Conservation (phyloP, 257 asterid species). For the Marsdenia floribunda region DNA sequence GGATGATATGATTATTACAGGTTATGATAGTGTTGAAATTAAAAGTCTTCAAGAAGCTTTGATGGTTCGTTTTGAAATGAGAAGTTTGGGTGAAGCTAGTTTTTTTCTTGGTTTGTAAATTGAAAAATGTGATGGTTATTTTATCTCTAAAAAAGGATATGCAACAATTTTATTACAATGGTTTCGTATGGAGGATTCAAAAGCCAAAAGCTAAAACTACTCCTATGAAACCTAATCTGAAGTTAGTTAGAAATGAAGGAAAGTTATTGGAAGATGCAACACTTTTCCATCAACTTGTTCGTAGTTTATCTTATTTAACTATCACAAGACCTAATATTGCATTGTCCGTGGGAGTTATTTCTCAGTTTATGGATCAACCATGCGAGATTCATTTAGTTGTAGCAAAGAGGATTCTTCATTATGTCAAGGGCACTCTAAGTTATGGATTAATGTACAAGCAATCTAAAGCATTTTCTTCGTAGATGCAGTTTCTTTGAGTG, state of each 20-base stretch:
- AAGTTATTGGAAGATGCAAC: slow-evolving; percentile 3
- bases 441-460: neutral
- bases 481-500: too few species aligned
- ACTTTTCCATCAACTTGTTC: slow-evolving; percentile 13
- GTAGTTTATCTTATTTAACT: slow-evolving; percentile 6
- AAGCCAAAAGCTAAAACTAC: slow-evolving; percentile 12
- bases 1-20: neutral
- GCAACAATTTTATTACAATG: neutral
- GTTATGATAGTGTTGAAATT: slow-evolving; percentile 12
- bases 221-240: slow-evolving; percentile 13
- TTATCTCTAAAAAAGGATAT: slow-evolving; percentile 14
- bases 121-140: neutral
- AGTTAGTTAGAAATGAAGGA: slow-evolving; percentile 15
- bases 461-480: too few species aligned
- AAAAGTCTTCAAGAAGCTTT: slow-evolving; percentile 11
- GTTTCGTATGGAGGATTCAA: slow-evolving; percentile 15
- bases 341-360: slow-evolving; percentile 1
- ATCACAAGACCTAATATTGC: slow-evolving; percentile 17
- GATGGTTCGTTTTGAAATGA: slow-evolving; percentile 16
- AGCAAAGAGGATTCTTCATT: too few species aligned
- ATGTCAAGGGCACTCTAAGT: too few species aligned
- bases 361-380: neutral
- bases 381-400: too few species aligned
- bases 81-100: too few species aligned
- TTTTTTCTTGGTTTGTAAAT: too few species aligned